Conservation (phyloP, 331 rosid genomes). For the Quercus phellos region DNA sequence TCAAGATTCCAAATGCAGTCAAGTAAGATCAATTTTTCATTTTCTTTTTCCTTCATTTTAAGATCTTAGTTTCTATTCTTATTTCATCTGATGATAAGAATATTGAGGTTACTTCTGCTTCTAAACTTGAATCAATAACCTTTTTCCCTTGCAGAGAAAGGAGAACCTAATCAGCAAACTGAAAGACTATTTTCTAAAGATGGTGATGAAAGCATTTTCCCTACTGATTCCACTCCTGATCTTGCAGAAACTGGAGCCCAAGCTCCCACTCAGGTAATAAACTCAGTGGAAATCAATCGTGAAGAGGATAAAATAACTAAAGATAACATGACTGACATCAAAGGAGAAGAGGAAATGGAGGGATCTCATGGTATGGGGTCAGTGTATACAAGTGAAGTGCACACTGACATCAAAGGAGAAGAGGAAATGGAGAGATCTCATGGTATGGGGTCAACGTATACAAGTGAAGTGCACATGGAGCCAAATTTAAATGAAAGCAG, state of each 20-base stretch:
- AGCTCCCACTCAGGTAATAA: slow-evolving; percentile 9
- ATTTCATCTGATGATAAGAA: not conserved
- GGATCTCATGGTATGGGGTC: slow-evolving; percentile 21
- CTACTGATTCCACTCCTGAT: not conserved
- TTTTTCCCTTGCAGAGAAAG: slow-evolving; percentile 46
- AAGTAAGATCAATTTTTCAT: slow-evolving; percentile 27
- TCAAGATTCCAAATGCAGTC: slow-evolving; percentile 38
- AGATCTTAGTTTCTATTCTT: not conserved
- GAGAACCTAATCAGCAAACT: slow-evolving; percentile 51
- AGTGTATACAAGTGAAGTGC: slow-evolving; percentile 20
- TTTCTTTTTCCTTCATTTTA: not conserved
- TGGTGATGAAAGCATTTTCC: not conserved
- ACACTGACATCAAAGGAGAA: slow-evolving; percentile 7
- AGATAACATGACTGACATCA: not conserved
- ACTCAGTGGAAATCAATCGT: slow-evolving; percentile 7
- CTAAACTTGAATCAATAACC: slow-evolving; percentile 1
- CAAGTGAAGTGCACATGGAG: slow-evolving; percentile 27
- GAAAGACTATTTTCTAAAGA: slow-evolving; percentile 43
- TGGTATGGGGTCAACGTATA: slow-evolving; percentile 21
- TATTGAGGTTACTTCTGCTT: not conserved
- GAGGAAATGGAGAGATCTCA: slow-evolving; percentile 9
- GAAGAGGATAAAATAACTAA: slow-evolving; percentile 10
- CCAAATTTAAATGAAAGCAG: slow-evolving; percentile 19
- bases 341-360: slow-evolving; percentile 11
- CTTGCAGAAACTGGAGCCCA: slow-evolving; percentile 13